Evolutionary conservation across 2,329 filamentous ascomycete species (phyloP), one percentile per base, ranked within the genome.

Genomic region (Colletotrichum limetticola): DNA sequence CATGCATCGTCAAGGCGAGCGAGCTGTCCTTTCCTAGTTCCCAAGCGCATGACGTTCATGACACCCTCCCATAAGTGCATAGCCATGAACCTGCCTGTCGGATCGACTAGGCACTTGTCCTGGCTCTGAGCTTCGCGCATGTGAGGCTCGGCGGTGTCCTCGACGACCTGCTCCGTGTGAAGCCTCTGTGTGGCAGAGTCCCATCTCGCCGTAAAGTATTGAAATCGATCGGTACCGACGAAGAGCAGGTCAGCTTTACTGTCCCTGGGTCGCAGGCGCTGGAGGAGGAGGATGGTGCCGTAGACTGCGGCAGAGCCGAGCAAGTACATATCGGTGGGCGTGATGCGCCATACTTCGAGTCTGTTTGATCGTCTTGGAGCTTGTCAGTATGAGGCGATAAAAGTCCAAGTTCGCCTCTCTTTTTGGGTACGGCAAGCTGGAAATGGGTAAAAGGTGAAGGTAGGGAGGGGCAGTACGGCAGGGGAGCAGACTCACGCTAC

Each of bases 141-240:
- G 74, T 91, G 87, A 49, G 85, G 87, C 78, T 92, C 90, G 37
- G 88, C 84, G 1, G 83, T 78, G 74, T 92, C 90, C 53, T 86
- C 83, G 53, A 90, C 88, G 1, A 83, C 78, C 76, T 88, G 85
- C 26, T 88, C 80, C 0, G 87, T 89, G 9, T 89, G 85, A 2
- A 92, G 81, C 70, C 85, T 81, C 24, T 82, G 82, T 5, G 79
- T 85, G 80, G 88, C 82, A 0, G 87, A 78, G 77, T 98, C 91
- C 95, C 97, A 99, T 19, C 89, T 91, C 24, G 98, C 83, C 1
- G 95, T 97, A 82, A 98, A 98, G 84, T 98, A 98, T 78, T 95
- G 92, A 77, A 94, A 93, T 68, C 93, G 91, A 80, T 98, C 93
- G 59, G 97, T 99, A 62, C 95, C 96, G 70, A 99, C 89, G 80